These are phyloP conservation scores for Aspergillus nidulans DNA, from an alignment of 495 filamentous ascomycete genomes.

Conservation along the genomic window DNA sequence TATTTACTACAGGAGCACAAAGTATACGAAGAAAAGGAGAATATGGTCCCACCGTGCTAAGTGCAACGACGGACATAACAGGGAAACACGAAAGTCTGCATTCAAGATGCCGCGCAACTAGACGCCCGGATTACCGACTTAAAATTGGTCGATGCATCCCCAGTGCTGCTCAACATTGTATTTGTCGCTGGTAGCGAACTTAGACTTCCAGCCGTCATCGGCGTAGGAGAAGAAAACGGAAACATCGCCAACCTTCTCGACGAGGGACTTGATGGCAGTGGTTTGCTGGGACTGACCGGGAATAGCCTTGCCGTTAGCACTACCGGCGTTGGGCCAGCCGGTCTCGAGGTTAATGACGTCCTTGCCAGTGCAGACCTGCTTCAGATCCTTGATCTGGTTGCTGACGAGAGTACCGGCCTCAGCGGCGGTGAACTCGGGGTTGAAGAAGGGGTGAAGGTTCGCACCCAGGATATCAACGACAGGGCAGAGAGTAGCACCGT, in stretches of 20 bases:
- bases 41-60: constrained; percentile 20
- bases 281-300: constrained; percentile 64
- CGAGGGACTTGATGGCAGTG: constrained; percentile 64
- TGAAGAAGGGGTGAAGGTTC: constrained; percentile 96
- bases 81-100: constrained; percentile 10
- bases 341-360: constrained; percentile 76
- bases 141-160: constrained; percentile 58
- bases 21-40: constrained; percentile 25
- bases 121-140: constrained; percentile 19
- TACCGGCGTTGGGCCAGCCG: constrained; percentile 77
- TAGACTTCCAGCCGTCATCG: constrained; percentile 77
- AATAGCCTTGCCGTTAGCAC: constrained; percentile 64
- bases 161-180: constrained; percentile 78
- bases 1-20: constrained; percentile 37
- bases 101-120: constrained; percentile 16
- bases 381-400: constrained; percentile 60
- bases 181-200: constrained; percentile 37
- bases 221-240: constrained; percentile 75
- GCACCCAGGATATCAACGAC: constrained; percentile 72
- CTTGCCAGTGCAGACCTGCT: constrained; percentile 60
- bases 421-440: constrained; percentile 54
- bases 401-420: constrained; percentile 71
- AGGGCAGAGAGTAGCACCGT: constrained; percentile 58
- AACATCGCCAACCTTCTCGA: constrained; percentile 49
- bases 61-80: neutral